A percentile compares a stretch with the other conserved stretches of the same genome.
phyloP scores from a whole-genome alignment of 2,329 filamentous ascomycete genomes.

The Colletotrichum orbiculare region DNA sequence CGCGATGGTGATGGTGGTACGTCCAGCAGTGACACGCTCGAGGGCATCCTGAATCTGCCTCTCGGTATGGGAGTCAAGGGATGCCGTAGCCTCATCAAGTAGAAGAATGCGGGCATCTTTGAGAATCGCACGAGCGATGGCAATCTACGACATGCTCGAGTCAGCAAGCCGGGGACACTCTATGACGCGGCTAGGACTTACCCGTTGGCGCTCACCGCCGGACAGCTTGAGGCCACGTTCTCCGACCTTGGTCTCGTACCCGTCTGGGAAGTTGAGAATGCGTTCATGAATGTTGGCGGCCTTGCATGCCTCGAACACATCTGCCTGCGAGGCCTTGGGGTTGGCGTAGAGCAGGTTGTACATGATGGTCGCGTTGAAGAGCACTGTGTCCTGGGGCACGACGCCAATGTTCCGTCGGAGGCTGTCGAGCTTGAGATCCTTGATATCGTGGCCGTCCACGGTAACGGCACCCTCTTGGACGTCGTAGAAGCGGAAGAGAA shows the following conservation, averaged over 20 bases:
- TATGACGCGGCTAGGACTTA: constrained; percentile 40
- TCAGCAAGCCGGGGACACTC: background rate
- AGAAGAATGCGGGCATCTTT: constrained; percentile 77
- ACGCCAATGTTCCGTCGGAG: constrained; percentile 56
- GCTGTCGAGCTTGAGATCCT: constrained; percentile 52
- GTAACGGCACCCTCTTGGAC: constrained; percentile 56
- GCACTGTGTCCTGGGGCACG: constrained; percentile 56
- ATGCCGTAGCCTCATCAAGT: constrained; percentile 78
- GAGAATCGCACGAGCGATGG: constrained; percentile 73
- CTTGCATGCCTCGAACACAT: constrained; percentile 62
- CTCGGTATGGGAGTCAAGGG: constrained; percentile 72
- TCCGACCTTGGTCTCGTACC: constrained; percentile 64
- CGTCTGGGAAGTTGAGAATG: constrained; percentile 63
- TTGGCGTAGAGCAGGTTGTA: constrained; percentile 66
- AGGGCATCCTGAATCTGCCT: constrained; percentile 67
- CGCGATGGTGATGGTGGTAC: constrained; percentile 65
- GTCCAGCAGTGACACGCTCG: constrained; percentile 56
- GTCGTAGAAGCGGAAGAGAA: constrained; percentile 64
- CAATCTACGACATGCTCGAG: constrained; percentile 47
- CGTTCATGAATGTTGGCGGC: constrained; percentile 66
- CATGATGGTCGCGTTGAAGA: constrained; percentile 66
- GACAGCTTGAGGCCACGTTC: constrained; percentile 65
- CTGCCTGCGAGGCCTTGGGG: constrained; percentile 58
- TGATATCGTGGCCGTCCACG: constrained; percentile 58
- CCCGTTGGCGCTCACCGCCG: constrained; percentile 70